A percentile compares a stretch with the other conserved stretches of the same genome.
phyloP scores from a whole-genome alignment of 441 rosid species.

The Pelargonium fulgidum region DNA sequence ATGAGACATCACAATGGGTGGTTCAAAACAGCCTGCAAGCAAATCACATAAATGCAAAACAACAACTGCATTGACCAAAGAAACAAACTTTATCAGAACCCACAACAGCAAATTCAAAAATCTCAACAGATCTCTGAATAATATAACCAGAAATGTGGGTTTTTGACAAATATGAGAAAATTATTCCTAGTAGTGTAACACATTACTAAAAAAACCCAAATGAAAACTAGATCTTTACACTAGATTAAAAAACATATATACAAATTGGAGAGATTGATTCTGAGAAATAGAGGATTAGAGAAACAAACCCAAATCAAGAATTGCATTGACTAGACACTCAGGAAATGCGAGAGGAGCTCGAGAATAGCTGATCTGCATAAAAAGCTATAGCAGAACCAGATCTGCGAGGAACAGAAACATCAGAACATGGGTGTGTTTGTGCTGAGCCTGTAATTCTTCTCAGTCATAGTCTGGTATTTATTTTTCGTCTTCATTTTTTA shows the following conservation, averaged over 20 bases:
- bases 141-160: too few species aligned
- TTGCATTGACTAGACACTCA: neutral
- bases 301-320: neutral
- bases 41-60: neutral
- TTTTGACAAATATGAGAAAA: too few species aligned
- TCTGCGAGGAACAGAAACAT: too few species aligned
- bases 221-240: neutral
- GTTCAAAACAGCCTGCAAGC: neutral
- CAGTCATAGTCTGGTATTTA: too few species aligned
- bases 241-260: neutral
- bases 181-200: neutral
- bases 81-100: neutral
- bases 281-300: neutral
- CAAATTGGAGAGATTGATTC: neutral
- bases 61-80: neutral
- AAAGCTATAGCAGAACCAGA: too few species aligned
- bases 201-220: neutral
- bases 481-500: too few species aligned
- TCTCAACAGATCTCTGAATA: neutral
- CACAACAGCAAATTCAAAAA: neutral
- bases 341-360: neutral
- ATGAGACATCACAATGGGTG: slow-evolving; percentile 34
- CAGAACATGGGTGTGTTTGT: too few species aligned
- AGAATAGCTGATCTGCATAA: too few species aligned
- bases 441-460: too few species aligned